Conservation (phyloP, 495 filamentous ascomycete species). For the Xylaria cubensis region DNA sequence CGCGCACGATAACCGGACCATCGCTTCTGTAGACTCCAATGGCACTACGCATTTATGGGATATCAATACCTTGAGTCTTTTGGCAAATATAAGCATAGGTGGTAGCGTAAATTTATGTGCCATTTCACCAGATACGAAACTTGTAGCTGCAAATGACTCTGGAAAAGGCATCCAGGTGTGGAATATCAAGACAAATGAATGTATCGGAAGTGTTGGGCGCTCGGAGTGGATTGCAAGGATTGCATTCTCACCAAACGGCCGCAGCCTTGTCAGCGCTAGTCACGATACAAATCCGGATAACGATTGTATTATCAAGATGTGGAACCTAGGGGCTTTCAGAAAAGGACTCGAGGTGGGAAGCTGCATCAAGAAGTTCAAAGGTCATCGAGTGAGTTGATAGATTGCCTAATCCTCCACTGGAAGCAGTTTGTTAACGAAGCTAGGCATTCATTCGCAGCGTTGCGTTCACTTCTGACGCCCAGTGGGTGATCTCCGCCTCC, state of each 20-base stretch:
- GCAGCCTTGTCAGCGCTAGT: neutral
- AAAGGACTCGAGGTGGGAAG: neutral
- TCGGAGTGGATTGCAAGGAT: neutral
- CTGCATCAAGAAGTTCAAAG: neutral
- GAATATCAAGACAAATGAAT: neutral
- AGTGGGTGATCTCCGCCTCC: slow-evolving; percentile 6
- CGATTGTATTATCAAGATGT: neutral
- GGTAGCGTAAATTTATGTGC: too few relatives aligned
- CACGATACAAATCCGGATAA: too few relatives aligned
- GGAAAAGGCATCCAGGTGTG: neutral
- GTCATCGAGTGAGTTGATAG: neutral
- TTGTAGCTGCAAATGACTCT: neutral
- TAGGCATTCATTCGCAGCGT: neutral
- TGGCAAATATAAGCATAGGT: too few relatives aligned
- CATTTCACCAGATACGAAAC: neutral
- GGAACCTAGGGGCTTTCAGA: neutral
- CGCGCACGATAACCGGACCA: neutral
- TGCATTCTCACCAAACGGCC: neutral
- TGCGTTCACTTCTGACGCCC: neutral
- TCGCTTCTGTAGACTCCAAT: neutral
- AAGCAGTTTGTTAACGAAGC: neutral
- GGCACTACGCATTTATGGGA: neutral
- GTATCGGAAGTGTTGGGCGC: neutral
- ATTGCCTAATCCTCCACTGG: neutral
- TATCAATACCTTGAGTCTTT: too few relatives aligned